These are phyloP conservation scores for Ambrosia trifida DNA, from an alignment of 129 eudicot species.

Conservation along the genomic window DNA sequence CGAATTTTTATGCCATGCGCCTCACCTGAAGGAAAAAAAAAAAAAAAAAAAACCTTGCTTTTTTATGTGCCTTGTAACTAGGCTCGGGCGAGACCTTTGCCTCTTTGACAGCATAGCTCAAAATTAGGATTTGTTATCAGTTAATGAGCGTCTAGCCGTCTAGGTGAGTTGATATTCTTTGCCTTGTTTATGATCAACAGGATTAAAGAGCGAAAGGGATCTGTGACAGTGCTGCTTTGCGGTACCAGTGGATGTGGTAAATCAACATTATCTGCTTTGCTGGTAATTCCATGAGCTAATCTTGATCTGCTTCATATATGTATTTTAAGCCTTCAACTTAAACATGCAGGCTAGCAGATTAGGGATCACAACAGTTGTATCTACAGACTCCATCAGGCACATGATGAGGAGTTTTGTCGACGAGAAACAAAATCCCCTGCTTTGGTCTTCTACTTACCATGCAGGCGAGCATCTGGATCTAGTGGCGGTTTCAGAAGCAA, in stretches of 20 bases:
- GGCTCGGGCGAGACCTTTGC: no score
- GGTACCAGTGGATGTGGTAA: slow-evolving; percentile 99
- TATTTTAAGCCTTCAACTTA: not conserved
- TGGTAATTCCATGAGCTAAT: slow-evolving; percentile 49
- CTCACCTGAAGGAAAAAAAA: no score
- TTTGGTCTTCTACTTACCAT: slow-evolving; percentile 96
- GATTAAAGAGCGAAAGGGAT: slow-evolving; percentile 82
- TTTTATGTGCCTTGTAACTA: no score
- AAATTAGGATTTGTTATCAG: not conserved
- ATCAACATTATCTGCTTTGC: slow-evolving; percentile 85
- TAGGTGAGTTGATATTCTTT: not conserved
- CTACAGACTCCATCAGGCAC: slow-evolving; percentile 87
- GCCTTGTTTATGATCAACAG: slow-evolving; percentile 36
- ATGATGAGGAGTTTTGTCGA: slow-evolving; percentile 97
- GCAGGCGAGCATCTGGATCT: slow-evolving; percentile 91
- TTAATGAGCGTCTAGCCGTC: not conserved
- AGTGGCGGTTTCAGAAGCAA: slow-evolving; percentile 84
- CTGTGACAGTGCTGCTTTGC: slow-evolving; percentile 79
- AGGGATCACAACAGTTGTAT: slow-evolving; percentile 87
- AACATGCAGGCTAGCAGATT: slow-evolving; percentile 76
- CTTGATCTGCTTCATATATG: not conserved
- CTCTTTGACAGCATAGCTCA: no score
- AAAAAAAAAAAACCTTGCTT: no score
- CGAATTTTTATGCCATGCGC: no score
- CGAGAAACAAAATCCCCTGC: slow-evolving; percentile 76